Evolutionary conservation across 768 basidiomycete genomes (phyloP), one percentile per base, ranked within the genome.

Genomic region (Crepidotus variabilis): DNA sequence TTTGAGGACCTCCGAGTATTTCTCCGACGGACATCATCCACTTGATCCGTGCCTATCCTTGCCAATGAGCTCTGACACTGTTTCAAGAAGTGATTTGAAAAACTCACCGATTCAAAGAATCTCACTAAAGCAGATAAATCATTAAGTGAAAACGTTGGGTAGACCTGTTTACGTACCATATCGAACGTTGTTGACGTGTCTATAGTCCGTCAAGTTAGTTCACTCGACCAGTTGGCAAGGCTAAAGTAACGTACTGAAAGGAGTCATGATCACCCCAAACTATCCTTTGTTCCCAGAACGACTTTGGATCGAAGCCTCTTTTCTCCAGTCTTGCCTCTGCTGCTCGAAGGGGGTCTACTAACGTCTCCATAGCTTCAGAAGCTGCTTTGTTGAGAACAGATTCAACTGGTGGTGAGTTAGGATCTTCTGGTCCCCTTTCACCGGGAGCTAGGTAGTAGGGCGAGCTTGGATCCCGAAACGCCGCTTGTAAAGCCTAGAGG

Each of bases 251-350:
- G 45, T 66, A 89, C 90, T 85, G 85, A 65, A 90, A 89, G 0
- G 89, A 73, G 62, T 92, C 90, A 28, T 87, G 84, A 60, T 91
- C 86, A 51, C 90, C 90, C 89, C 89, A 91, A 0, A 78, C 83
- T n/a, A 92, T 80, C 13, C 71, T 73, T 64, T 91, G 89, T 64
- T 90, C 86, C 85, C 85, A 90, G 54, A 91, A 84, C n/a, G 86
- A 87, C 23, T 67, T 60, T 1, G 82, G 76, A 64, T 90, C 85
- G 58, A 82, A 83, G 0, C 87, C 86, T 16, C 60, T 75, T 65
- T 23, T 59, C 10, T 67, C 61, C 21, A 88, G 65, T 23, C 63
- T 60, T 32, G 71, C 71, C 1, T 81, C 87, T 48, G 78, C 72
- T 33, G 71, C 69, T 22, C 18, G 55, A 8, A 74, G 56, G 55